Evolutionary conservation across 1,139 yeast genomes (phyloP).

Genomic region (Yamadazyma blattariae): DNA sequence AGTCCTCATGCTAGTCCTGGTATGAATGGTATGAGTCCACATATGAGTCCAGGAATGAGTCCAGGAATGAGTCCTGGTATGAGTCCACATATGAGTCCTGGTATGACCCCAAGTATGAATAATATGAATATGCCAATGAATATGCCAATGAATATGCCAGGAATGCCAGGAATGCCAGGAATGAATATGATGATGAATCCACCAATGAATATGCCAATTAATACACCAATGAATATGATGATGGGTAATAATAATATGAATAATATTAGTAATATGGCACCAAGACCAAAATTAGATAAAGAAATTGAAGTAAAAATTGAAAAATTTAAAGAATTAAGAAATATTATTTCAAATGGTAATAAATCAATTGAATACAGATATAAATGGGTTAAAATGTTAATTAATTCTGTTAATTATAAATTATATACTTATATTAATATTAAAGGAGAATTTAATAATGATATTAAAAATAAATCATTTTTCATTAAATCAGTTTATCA

Average conservation of each 20-base stretch:
- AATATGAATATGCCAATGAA: constrained; percentile 1
- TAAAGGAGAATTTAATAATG: constrained; percentile 42
- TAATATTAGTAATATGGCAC: constrained; percentile 3
- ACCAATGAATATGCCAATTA: constrained; percentile 1
- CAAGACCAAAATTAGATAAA: constrained; percentile 4
- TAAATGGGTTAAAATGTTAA: constrained; percentile 46
- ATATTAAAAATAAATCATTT: constrained; percentile 30
- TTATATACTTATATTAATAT: constrained; percentile 43
- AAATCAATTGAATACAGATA: constrained; percentile 42
- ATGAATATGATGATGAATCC: constrained; percentile 1
- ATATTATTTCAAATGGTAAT: constrained; percentile 41
- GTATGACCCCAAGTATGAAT: constrained; percentile 2
- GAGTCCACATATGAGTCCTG: constrained; percentile 1
- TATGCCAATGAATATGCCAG: constrained; percentile 5
- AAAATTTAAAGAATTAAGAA: constrained; percentile 34
- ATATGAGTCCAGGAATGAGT: constrained; percentile 3
- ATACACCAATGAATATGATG: constrained; percentile 5
- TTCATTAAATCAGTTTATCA: constrained; percentile 41
- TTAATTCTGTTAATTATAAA: constrained; percentile 39
- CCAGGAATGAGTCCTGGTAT: constrained; percentile 1
- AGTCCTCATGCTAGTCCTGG: neutral
- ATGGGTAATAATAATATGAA: constrained; percentile 1
- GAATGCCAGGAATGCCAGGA: neutral
- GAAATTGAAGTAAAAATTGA: constrained; percentile 30
- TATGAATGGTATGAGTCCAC: neutral